Evolutionary conservation across 106 monocot genomes (phyloP).

Genomic region (Dioscorea zingiberensis): DNA sequence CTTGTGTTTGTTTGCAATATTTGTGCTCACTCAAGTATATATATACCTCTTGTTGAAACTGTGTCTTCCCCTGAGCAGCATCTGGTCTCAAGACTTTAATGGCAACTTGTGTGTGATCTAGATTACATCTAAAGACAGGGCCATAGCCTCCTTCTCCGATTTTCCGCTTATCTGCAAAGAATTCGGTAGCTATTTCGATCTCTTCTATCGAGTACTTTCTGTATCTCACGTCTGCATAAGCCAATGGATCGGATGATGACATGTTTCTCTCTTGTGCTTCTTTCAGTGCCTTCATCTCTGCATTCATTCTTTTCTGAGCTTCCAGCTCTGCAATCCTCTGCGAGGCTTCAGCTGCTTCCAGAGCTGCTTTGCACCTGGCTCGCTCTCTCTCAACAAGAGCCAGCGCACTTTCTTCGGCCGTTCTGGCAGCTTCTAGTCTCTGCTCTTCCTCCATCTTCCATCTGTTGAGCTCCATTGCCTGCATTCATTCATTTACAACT

Average conservation of each 20-base stretch:
- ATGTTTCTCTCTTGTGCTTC: slow-evolving; percentile 20
- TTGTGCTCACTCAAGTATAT: too few relatives aligned
- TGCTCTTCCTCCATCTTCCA: neutral
- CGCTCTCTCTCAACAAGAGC: slow-evolving; percentile 18
- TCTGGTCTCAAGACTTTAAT: slow-evolving; percentile 62
- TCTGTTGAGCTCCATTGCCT: neutral
- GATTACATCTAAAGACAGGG: slow-evolving; percentile 15
- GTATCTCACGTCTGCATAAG: slow-evolving; percentile 14
- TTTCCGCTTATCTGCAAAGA: slow-evolving; percentile 11
- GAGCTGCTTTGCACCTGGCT: slow-evolving; percentile 16
- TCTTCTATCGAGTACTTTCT: slow-evolving; percentile 25
- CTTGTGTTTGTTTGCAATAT: too few relatives aligned
- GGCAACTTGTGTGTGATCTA: slow-evolving; percentile 42
- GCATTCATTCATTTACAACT: too few relatives aligned
- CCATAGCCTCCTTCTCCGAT: slow-evolving; percentile 34
- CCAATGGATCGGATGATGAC: slow-evolving; percentile 6
- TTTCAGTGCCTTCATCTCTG: slow-evolving; percentile 14
- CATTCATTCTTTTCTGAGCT: slow-evolving; percentile 20
- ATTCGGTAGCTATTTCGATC: slow-evolving; percentile 20
- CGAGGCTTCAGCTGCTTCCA: slow-evolving; percentile 17
- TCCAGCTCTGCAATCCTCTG: slow-evolving; percentile 19
- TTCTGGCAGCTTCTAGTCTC: neutral
- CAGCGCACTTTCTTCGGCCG: neutral
- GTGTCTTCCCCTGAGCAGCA: slow-evolving; percentile 57
- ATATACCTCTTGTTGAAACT: slow-evolving; percentile 64